Evolutionary conservation across 495 filamentous ascomycete genomes (phyloP).

Genomic region (Neurospora sp.): DNA sequence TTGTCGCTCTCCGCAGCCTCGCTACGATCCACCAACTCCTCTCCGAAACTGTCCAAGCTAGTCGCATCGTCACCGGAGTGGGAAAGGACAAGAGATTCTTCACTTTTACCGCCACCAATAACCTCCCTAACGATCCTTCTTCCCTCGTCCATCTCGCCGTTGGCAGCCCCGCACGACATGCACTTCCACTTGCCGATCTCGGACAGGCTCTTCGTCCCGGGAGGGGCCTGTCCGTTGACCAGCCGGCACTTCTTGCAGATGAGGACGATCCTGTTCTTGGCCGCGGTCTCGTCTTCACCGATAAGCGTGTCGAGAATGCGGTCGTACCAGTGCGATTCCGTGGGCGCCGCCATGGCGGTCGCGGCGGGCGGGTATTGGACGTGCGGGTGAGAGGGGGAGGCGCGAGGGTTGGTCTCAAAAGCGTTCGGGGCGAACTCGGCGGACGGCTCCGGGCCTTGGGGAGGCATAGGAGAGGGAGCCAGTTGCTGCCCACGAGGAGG

Average conservation of each 20-base stretch:
- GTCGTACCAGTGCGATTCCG: conserved; percentile 78
- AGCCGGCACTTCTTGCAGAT: conserved; percentile 77
- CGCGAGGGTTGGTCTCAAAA: conserved; percentile 30
- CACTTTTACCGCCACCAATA: conserved; percentile 14
- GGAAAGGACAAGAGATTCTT: not conserved
- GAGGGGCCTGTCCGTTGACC: conserved; percentile 93
- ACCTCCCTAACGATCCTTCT: conserved; percentile 48
- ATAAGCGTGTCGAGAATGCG: conserved; percentile 83
- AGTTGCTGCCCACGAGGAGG: conserved; percentile 11
- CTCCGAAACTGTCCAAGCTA: not conserved
- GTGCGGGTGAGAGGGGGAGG: conserved; percentile 7
- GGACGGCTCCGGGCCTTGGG: conserved; percentile 18
- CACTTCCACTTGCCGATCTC: conserved; percentile 89
- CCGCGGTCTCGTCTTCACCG: conserved; percentile 87
- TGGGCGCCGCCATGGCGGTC: conserved; percentile 26
- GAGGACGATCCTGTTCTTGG: conserved; percentile 81
- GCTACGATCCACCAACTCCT: not conserved
- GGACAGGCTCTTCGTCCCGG: conserved; percentile 63
- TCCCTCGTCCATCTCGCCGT: conserved; percentile 64
- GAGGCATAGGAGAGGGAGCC: conserved; percentile 11
- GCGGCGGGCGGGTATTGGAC: conserved; percentile 27
- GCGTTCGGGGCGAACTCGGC: conserved; percentile 52
- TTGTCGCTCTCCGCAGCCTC: not conserved
- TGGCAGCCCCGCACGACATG: conserved; percentile 71
- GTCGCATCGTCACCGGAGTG: not conserved